Evolutionary conservation across 2,329 filamentous ascomycete genomes (phyloP), one percentile per base, ranked within the genome.

Genomic region (Colletotrichum lupini): DNA sequence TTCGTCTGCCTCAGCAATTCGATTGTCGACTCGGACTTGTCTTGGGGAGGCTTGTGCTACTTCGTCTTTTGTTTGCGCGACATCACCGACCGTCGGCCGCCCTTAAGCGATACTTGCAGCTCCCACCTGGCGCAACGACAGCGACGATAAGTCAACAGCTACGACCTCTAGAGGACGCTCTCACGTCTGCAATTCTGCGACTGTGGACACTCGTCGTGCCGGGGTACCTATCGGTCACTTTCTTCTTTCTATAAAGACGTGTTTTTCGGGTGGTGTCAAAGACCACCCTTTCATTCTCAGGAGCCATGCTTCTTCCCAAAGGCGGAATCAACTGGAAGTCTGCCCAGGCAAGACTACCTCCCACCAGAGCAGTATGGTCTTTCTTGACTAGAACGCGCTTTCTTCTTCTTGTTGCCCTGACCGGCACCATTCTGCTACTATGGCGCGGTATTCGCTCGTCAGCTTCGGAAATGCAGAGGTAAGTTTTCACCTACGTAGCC

Each of bases 291-390:
- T 56, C 53, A 64, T 63, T 56, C 57, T 9, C 37, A 67, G 63
- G 62, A 74, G 72, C 77, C 75, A 98, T 98, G 95, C 91, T 98
- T 86, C 91, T 97, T 78, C 94, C 94, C 76, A 97, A 97, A 85
- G 94, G 93, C 82, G 94, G 94, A 82, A 89, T 96, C 80, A 95
- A 92, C 83, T 98, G 96, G 95, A 98, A 97, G 88, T 93, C 94
- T 77, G 93, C 95, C 77, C 94, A 91, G 85, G 89, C 93, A 79
- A 90, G 91, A 80, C 86, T 98, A 78, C 95, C 95, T 56, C 93
- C 94, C 70, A 92, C 91, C 77, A 91, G 94, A 82, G 92, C 93
- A 66, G 81, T 95, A 81, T 87, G 91, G 84, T 86, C 89, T 57
- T 90, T 94, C 78, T 80, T 97, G 75, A 94, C 94, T 75, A 91